Base-by-base conservation (phyloP, 1,139 yeast genomes). In the Kazachstania sp. region DNA sequence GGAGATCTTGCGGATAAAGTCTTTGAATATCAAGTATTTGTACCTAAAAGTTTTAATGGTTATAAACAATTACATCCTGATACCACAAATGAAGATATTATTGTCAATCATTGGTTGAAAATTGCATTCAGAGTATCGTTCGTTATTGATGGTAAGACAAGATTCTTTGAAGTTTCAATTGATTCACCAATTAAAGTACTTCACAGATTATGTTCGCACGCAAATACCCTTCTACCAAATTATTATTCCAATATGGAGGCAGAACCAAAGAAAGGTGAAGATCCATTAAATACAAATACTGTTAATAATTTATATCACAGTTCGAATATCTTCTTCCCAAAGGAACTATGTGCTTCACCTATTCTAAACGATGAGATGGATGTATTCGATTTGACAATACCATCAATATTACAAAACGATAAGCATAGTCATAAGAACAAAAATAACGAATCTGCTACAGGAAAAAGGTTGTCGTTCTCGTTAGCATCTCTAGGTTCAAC, bases 91-190 rank as follows among this genome's bases (percentile, higher is more conserved):
- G 78, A 77, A 34, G 79, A 80, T 56, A 86, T 92, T 54, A 86
- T 86, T 65, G 75, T 90, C 7, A 92, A 86, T 58, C 98, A 92
- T 67, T 90, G 97, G 97, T 79, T 92, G 57, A 92, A 90, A 65
- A 77, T 92, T 13, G 83, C 94, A 52, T 67, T 92, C 45, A 71
- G 97, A 45, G 72, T 92, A 26, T 84, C 95, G 16, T 78, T 75
- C 53, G 62, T 71, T 4, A 79, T 81, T 49, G 69, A 70, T 39
- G 75, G 69, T 40, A 81, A 74, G 67, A 69, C 94, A 36, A 90
- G 88, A 63, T 96, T 87, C 63, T 92, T 84, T 61, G 97, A 92
- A 67, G 83, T 92, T 42, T 87, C 58, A 50, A 88, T 92, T 51
- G 97, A 92, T 64, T 85, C 96, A 5, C 98, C 98, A 3, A 79